Evolutionary conservation across 208 protist genomes (phyloP).

Genomic region (Wallacemonas collosoma): DNA sequence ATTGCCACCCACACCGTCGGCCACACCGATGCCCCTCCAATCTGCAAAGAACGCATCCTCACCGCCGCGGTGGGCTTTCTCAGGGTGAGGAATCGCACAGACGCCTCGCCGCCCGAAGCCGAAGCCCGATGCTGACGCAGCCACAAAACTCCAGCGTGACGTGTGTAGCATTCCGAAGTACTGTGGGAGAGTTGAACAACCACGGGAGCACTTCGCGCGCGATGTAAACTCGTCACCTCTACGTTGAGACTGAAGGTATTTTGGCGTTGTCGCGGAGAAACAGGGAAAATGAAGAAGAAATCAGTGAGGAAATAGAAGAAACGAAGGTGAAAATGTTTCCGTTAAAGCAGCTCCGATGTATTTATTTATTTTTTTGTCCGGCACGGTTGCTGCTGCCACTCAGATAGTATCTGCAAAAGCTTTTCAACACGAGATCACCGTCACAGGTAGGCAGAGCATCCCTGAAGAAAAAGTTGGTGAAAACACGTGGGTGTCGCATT

Average conservation of each 20-base stretch:
- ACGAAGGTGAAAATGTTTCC: too few species aligned
- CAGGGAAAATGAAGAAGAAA: background rate
- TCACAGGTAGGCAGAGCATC: too few species aligned
- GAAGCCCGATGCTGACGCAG: constrained; percentile 17
- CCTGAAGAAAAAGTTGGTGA: too few species aligned
- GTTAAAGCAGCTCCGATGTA: too few species aligned
- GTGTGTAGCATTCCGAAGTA: background rate
- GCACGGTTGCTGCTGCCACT: too few species aligned
- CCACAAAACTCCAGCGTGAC: background rate
- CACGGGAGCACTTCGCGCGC: background rate
- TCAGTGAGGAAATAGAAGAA: background rate
- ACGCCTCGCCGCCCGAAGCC: constrained; percentile 68
- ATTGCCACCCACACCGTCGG: constrained; percentile 86
- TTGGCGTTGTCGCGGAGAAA: background rate
- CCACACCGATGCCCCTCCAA: constrained; percentile 71
- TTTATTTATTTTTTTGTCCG: too few species aligned
- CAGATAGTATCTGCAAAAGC: too few species aligned
- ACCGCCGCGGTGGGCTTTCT: constrained; percentile 74
- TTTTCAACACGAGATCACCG: too few species aligned
- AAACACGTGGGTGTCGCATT: too few species aligned
- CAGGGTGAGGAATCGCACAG: constrained; percentile 75
- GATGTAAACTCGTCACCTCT: background rate
- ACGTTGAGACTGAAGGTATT: constrained; percentile 3
- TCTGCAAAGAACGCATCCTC: constrained; percentile 87
- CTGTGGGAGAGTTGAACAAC: background rate